Evolutionary conservation across 805 yeast genomes (phyloP).

Genomic region (Pichia exigua): DNA sequence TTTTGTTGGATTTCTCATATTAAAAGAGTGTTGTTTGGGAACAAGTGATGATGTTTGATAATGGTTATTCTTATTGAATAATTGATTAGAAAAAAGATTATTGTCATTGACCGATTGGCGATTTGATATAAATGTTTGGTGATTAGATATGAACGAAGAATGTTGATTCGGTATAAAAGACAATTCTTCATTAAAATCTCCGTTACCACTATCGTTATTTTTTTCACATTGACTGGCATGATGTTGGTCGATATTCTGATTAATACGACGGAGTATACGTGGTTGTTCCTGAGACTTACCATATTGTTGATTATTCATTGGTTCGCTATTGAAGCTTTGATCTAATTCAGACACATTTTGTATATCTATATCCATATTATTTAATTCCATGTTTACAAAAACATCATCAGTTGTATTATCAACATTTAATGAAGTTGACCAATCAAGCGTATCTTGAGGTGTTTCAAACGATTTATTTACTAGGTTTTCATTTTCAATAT

Average conservation of each 20-base stretch:
- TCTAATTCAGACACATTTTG: constrained; percentile 1
- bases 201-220: background rate
- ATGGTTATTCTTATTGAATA: background rate
- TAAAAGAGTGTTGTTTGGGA: background rate
- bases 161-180: background rate
- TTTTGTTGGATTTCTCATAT: background rate
- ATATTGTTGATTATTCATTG: background rate
- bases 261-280: background rate
- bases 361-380: background rate
- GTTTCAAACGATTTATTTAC: constrained; percentile 22
- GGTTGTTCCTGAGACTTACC: background rate
- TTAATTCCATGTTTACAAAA: background rate
- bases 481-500: background rate
- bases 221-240: background rate
- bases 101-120: too few species aligned
- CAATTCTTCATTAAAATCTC: background rate
- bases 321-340: background rate
- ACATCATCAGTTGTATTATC: constrained; percentile 7
- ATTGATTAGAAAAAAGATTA: background rate
- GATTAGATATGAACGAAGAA: background rate
- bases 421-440: constrained; percentile 27
- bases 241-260: background rate
- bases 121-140: background rate
- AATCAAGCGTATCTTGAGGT: constrained; percentile 30
- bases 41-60: background rate